A percentile compares a stretch with the other conserved stretches of the same genome.
These are phyloP conservation scores for Plenodomus tracheiphilus DNA, from an alignment of 2,329 filamentous ascomycete species.

Conservation along the genomic window DNA sequence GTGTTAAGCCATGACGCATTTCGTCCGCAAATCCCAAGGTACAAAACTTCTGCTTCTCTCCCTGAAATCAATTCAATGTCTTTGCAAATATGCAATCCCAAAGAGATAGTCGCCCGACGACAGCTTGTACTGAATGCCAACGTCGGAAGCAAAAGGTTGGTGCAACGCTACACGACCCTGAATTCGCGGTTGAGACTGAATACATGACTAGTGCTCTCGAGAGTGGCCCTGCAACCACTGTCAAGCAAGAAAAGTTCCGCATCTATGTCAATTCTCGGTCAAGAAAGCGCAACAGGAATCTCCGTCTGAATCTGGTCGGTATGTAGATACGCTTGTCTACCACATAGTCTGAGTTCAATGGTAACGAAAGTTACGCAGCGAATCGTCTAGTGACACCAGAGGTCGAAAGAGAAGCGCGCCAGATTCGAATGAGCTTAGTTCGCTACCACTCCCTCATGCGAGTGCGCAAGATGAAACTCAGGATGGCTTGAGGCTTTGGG, in stretches of 20 bases:
- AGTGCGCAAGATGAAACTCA: slow-evolving; percentile 16
- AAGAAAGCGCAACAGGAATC: slow-evolving; percentile 36
- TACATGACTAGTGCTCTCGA: slow-evolving; percentile 49
- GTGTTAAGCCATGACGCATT: background rate
- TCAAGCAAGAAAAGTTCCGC: slow-evolving; percentile 52
- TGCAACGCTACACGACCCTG: slow-evolving; percentile 7
- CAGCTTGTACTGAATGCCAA: slow-evolving; percentile 54
- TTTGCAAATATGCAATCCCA: slow-evolving; percentile 21
- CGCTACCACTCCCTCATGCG: background rate
- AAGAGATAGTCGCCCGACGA: slow-evolving; percentile 29
- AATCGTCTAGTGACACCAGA: slow-evolving; percentile 14
- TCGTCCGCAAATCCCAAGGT: background rate
- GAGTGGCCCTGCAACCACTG: slow-evolving; percentile 58
- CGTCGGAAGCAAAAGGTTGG: slow-evolving; percentile 56
- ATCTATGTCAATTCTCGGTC: slow-evolving; percentile 52
- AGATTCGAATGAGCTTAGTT: slow-evolving; percentile 10
- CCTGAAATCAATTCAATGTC: too few species aligned
- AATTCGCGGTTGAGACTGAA: slow-evolving; percentile 17
- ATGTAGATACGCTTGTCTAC: slow-evolving; percentile 7
- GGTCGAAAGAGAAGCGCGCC: slow-evolving; percentile 26
- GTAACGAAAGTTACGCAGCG: slow-evolving; percentile 14
- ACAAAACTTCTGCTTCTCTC: background rate
- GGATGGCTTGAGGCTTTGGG: slow-evolving; percentile 38
- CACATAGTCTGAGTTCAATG: background rate
- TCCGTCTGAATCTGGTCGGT: slow-evolving; percentile 21